phyloP scores from a whole-genome alignment of 768 basidiomycete genomes.

The Trametes cinnabarina region DNA sequence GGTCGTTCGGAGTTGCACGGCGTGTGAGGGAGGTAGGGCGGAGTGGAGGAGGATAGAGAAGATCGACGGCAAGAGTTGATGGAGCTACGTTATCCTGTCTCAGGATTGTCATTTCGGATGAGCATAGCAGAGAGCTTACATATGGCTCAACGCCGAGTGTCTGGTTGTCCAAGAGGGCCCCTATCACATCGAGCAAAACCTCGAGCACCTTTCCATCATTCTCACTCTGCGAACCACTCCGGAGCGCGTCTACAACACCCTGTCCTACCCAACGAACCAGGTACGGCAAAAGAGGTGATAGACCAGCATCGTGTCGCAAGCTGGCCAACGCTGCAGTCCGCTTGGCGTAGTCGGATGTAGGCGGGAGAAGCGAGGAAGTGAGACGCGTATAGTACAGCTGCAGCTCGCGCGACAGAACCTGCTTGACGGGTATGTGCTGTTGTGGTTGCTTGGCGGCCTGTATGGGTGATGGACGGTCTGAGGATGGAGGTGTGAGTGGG shows the following conservation, averaged over 20 bases:
- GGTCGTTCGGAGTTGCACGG: slow-evolving; percentile 70
- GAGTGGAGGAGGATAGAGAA: slow-evolving; percentile 90
- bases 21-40: slow-evolving; percentile 68
- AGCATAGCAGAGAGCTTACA: slow-evolving; percentile 48
- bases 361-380: slow-evolving; percentile 79
- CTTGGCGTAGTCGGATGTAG: slow-evolving; percentile 60
- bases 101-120: background rate
- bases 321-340: slow-evolving; percentile 89
- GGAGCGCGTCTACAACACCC: slow-evolving; percentile 67
- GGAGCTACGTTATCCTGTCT: slow-evolving; percentile 54
- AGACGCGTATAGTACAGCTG: slow-evolving; percentile 94
- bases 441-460: slow-evolving; percentile 45
- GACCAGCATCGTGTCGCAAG: slow-evolving; percentile 82
- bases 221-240: slow-evolving; percentile 50
- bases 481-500: slow-evolving; percentile 28
- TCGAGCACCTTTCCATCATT: slow-evolving; percentile 71
- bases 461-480: slow-evolving; percentile 29
- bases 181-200: slow-evolving; percentile 79
- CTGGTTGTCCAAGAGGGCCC: slow-evolving; percentile 80
- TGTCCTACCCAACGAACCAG: slow-evolving; percentile 94
- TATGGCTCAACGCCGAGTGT: slow-evolving; percentile 96
- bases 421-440: slow-evolving; percentile 80
- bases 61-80: slow-evolving; percentile 92
- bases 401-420: slow-evolving; percentile 89
- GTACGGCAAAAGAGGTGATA: slow-evolving; percentile 90